Evolutionary conservation across 192 early-diverging fungal species (phyloP).

Genomic region (Lobosporangium transversale): DNA sequence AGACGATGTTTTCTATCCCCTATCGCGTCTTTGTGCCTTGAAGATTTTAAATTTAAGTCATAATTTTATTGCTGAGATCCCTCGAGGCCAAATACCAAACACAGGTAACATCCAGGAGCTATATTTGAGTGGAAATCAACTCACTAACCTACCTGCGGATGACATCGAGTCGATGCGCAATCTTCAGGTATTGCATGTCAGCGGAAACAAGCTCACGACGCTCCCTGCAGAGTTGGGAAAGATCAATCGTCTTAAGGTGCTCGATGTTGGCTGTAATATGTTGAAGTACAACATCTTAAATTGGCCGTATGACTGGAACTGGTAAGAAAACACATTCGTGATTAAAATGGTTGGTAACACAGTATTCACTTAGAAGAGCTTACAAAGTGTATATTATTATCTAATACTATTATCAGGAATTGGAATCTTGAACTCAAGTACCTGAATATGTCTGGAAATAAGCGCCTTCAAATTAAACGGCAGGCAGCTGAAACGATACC

Average conservation of each 20-base stretch:
- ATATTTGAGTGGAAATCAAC: slow-evolving; percentile 86
- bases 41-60: slow-evolving; percentile 83
- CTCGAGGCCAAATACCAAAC: slow-evolving; percentile 74
- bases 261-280: slow-evolving; percentile 89
- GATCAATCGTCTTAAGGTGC: slow-evolving; percentile 77
- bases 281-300: slow-evolving; percentile 94
- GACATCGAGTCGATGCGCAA: slow-evolving; percentile 79
- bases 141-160: slow-evolving; percentile 84
- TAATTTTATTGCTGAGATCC: slow-evolving; percentile 87
- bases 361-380: too few relatives aligned
- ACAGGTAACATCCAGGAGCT: slow-evolving; percentile 76
- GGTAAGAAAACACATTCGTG: too few relatives aligned
- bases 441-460: slow-evolving; percentile 93
- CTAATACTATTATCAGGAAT: too few relatives aligned
- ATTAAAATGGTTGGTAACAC: too few relatives aligned
- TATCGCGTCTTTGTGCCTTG: slow-evolving; percentile 78
- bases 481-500: slow-evolving; percentile 57
- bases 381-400: too few relatives aligned
- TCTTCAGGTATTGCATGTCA: slow-evolving; percentile 81
- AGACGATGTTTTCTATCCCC: slow-evolving; percentile 82
- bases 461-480: slow-evolving; percentile 86
- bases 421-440: slow-evolving; percentile 94
- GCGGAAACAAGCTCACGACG: slow-evolving; percentile 90
- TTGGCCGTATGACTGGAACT: slow-evolving; percentile 97
- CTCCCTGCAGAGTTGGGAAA: slow-evolving; percentile 93